Conservation (phyloP, 148 eudicot species). For the Suaeda aralocaspica region DNA sequence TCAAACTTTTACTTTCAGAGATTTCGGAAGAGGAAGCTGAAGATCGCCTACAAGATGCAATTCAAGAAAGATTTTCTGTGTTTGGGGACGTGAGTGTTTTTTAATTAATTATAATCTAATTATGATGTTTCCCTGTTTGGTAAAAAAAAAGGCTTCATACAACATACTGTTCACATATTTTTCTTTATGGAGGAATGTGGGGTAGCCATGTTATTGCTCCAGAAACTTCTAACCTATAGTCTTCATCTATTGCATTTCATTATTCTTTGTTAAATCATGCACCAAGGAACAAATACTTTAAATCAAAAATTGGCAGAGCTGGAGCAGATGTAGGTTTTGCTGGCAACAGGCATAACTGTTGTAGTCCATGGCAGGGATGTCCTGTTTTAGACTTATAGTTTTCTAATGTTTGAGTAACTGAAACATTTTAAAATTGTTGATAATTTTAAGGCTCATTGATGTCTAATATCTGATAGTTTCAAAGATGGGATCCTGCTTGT, state of each 20-base stretch:
- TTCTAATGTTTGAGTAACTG: neutral
- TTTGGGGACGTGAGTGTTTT: conserved; percentile 74
- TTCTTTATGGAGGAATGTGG: neutral
- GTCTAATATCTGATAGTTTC: neutral
- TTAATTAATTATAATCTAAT: neutral
- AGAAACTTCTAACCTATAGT: neutral
- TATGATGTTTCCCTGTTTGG: neutral
- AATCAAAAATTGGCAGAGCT: neutral
- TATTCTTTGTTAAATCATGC: neutral
- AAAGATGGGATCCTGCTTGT: neutral
- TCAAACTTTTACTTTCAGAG: conserved; percentile 45
- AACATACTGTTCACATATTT: neutral
- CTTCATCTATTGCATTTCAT: neutral
- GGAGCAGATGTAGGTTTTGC: neutral
- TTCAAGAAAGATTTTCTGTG: conserved; percentile 89
- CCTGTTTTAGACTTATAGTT: neutral
- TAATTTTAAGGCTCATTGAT: neutral
- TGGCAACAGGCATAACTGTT: neutral
- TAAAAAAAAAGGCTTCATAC: no score
- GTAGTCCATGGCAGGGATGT: neutral
- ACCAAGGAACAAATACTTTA: neutral
- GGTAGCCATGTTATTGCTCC: neutral
- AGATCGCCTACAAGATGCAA: conserved; percentile 82
- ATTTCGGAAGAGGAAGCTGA: conserved; percentile 97
- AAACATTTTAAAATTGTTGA: no score